Evolutionary conservation across 1,284 basidiomycete species (phyloP), one percentile per base, ranked within the genome.

Genomic region (Grifola frondosa): DNA sequence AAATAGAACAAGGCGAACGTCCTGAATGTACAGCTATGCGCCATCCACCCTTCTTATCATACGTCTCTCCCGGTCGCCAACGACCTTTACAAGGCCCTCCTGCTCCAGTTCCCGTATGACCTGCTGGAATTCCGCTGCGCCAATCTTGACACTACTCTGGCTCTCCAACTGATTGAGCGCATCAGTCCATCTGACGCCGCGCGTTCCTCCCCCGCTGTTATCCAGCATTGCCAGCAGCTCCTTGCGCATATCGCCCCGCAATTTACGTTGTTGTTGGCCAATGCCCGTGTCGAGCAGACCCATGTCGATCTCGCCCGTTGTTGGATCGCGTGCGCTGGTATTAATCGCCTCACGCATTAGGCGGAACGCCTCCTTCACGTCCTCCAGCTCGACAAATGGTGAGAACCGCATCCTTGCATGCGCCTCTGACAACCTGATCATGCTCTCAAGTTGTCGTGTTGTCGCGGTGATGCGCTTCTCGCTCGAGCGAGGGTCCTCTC

Each of bases 381-480:
- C 97, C 42, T 74, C 69, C 30, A 91, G 71, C 56, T 95, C 88
- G 37, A 99, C 96, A 37, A 79, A 78, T 22, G 83, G 75, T 16
- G 87, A 88, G 65, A 97, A 88, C 1, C 94, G 81, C 95, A 98
- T 97, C 17, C 95, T 80, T 0, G 96, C 95, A 62, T 99, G 96
- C 0, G 89, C 96, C 68, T 99, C 97, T 0, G 89, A 88, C 21
- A 99, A 78, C n/a, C 97, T 90, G 61, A 99, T 98, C 86, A 99
- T 93, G 56, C 85, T 90, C 67, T 99, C 96, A 22, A 99, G 81
- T 67, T 99, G 96, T 40, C 96, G 83, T 1, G 97, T 98, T 22
- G 96, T 99, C 1, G 97, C 96, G 0, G 97, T 99, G 66, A 99
- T 99, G 10, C 96, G 84, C 59, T 92, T 90, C 67, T 98, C 95